These are phyloP conservation scores for Mrakiaceae sp. DNA, from an alignment of 1,284 basidiomycete genomes.

Conservation along the genomic window DNA sequence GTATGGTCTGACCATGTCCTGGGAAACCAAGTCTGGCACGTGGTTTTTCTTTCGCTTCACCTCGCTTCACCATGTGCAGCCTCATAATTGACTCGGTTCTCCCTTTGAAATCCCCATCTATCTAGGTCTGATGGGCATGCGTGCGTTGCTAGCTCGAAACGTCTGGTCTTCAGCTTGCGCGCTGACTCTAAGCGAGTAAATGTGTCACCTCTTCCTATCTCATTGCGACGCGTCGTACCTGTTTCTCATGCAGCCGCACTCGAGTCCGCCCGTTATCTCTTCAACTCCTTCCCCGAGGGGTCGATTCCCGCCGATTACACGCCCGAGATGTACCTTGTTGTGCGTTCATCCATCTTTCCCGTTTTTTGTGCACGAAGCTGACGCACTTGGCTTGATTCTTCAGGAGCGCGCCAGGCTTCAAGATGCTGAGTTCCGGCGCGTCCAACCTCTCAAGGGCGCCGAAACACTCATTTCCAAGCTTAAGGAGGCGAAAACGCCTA, in stretches of 20 bases:
- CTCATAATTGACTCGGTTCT: neutral
- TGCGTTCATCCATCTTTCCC: too few relatives aligned
- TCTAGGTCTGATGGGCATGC: slow-evolving; percentile 31
- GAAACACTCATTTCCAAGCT: slow-evolving; percentile 30
- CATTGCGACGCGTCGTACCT: slow-evolving; percentile 24
- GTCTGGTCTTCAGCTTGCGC: too few relatives aligned
- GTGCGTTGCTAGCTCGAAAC: slow-evolving; percentile 20
- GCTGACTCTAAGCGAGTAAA: too few relatives aligned
- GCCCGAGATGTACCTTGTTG: slow-evolving; percentile 30
- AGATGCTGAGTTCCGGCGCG: slow-evolving; percentile 30
- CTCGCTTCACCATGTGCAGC: neutral
- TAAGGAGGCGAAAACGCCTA: slow-evolving; percentile 30
- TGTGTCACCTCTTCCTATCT: slow-evolving; percentile 19
- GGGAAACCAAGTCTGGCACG: slow-evolving; percentile 34
- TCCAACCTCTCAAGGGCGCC: slow-evolving; percentile 33
- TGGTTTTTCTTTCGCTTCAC: neutral
- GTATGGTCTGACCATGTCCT: slow-evolving; percentile 31
- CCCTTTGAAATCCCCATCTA: too few relatives aligned
- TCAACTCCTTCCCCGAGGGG: slow-evolving; percentile 28
- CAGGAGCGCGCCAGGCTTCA: slow-evolving; percentile 29
- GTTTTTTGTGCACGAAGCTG: too few relatives aligned
- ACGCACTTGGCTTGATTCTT: too few relatives aligned
- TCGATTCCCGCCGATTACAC: slow-evolving; percentile 28
- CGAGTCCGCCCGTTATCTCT: slow-evolving; percentile 28
- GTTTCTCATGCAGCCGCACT: neutral